Evolutionary conservation across 306 rosid species (phyloP), one percentile per base, ranked within the genome.

Genomic region (Cucurbita argyrosperma): DNA sequence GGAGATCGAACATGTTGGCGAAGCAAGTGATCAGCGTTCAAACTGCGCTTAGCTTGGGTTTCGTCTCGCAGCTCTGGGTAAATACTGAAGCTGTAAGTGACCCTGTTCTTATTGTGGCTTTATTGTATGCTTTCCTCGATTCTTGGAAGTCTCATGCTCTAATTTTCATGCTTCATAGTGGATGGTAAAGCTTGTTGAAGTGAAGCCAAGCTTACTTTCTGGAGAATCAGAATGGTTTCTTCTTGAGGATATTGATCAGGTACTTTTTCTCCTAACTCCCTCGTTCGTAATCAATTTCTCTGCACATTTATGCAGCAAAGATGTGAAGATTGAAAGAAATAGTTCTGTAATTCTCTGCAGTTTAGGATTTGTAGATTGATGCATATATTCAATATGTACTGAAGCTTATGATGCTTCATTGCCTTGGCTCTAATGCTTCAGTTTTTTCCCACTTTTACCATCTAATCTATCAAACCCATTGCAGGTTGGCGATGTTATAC

Each of bases 401-500:
- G 35, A 30, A 30, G 35, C 4, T 30, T 30, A 30, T 45, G 19
- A 21, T 68, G 52, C 42, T 45, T 47, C 56, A 46, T 9, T 65
- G 69, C 51, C 13, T 19, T 68, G 19, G 43, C 35, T 30, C 35
- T 30, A 30, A 30, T 30, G 13, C 26, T 10, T 57, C 18, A 19
- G 58, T 21, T 46, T 14, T 47, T 19, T 7, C 0, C 8, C n/a
- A 0, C 42, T 26, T 73, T 80, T 39, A 63, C 65, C 45, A 35
- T 60, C 66, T 60, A 60, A 18, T 55, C n/a, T 15, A 43, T 82
- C 75, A 63, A 74, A 43, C 30, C 66, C 70, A 80, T 79, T 82
- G 35, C 81, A 94, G 99, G 96, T 89, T 77, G 99, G 99, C 63
- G 99, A 94, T 82, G 96, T 94, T 74, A 83, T 94, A 46, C 99